Evolutionary conservation across 2,329 filamentous ascomycete species (phyloP), one percentile per base, ranked within the genome.

Genomic region (Fusarium abutilonis): DNA sequence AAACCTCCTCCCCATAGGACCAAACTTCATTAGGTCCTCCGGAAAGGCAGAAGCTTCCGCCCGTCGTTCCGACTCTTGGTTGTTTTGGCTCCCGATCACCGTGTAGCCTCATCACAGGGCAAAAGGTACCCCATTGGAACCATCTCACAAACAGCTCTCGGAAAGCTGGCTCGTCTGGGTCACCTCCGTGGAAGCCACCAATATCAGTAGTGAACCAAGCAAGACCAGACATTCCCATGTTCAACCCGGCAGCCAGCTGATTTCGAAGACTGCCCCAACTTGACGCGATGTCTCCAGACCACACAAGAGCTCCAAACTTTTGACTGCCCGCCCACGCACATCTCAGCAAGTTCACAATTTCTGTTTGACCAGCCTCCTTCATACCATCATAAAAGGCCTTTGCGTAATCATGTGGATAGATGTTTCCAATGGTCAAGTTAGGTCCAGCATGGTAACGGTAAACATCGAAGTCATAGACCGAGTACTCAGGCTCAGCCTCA

Each of bases 151-250:
- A 84, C 0, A 89, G 74, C 67, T 90, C 87, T 6, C 85, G 78
- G 73, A 89, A 89, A 0, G 67, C 76, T 2, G 76, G 73, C 47
- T 87, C 81, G 2, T 76, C 71, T 0, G 86, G 84, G 58, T 86
- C 79, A 0, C 87, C 87, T 8, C 86, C 86, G 66, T 89, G 86
- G 68, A 90, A 89, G 1, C 87, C 87, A 3, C 88, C 87, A 51
- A 89, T 89, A 64, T 89, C 87, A 0, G 86, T 89, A 0, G 87
- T 89, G 85, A 86, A 89, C 86, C 86, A 89, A 0, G 85, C 82
- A n/a, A 89, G 79, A 0, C 87, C 87, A 0, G 85, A 78, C 5
- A 89, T 75, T 0, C 85, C 87, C 83, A 88, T 88, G 69, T 87
- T 87, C n/a, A 89, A 74, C 0, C 87, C 87, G 0, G 87, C 86